Evolutionary conservation across 495 filamentous ascomycete species (phyloP).

Genomic region (Talaromyces ruber): DNA sequence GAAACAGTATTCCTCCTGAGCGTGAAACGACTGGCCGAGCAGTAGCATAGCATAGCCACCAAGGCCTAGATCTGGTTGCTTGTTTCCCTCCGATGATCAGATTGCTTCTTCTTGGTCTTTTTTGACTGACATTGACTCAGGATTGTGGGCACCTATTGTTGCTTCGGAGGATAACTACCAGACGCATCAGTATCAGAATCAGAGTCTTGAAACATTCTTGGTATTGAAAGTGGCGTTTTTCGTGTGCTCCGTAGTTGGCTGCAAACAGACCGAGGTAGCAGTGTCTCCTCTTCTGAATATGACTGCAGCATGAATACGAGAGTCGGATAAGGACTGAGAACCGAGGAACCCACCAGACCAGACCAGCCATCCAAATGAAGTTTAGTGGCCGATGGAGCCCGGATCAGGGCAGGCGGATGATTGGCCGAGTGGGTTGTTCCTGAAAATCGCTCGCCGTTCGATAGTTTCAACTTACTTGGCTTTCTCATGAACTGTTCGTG

Average conservation of each 20-base stretch:
- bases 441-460: not conserved
- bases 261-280: not conserved
- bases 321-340: not conserved
- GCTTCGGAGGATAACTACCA: not conserved
- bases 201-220: not conserved
- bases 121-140: not conserved
- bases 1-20: not conserved
- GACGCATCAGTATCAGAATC: not conserved
- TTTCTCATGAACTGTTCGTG: not conserved
- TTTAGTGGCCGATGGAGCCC: not conserved
- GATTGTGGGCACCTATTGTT: not conserved
- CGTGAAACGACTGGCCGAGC: not conserved
- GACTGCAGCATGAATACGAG: not conserved
- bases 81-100: not conserved
- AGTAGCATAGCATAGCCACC: not conserved
- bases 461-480: not conserved
- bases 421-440: not conserved
- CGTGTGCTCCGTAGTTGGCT: not conserved
- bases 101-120: not conserved
- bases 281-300: not conserved
- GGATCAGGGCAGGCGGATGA: not conserved
- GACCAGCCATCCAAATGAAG: not conserved
- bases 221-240: not conserved
- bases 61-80: not conserved
- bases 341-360: not conserved